phyloP scores from a whole-genome alignment of 2,329 filamentous ascomycete species.

The Trichoderma arundinaceum region DNA sequence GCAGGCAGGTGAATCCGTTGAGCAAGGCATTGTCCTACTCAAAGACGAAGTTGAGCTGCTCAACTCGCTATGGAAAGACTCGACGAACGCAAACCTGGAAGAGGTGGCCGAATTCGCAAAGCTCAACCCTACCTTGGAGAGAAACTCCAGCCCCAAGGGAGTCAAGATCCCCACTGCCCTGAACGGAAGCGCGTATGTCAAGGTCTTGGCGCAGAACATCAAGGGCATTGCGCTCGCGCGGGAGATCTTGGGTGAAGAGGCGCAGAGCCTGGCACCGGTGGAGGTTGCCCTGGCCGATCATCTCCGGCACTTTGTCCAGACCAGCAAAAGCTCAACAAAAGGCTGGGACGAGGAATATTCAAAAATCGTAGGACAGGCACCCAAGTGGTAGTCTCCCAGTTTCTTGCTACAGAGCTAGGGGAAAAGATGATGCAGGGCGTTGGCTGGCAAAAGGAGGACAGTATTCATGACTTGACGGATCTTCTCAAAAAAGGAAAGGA shows the following conservation, averaged over 20 bases:
- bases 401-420: no score
- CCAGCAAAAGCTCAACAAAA: constrained; percentile 28
- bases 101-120: constrained; percentile 37
- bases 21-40: constrained; percentile 38
- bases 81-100: constrained; percentile 34
- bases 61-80: constrained; percentile 39
- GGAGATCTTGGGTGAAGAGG: constrained; percentile 46
- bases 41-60: constrained; percentile 42
- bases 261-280: constrained; percentile 46
- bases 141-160: constrained; percentile 26
- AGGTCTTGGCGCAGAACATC: constrained; percentile 42
- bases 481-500: neutral
- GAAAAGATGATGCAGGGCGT: no score
- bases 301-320: constrained; percentile 42
- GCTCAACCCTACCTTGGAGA: constrained; percentile 36
- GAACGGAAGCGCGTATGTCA: constrained; percentile 40
- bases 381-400: constrained; percentile 37
- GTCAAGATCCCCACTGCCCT: constrained; percentile 33
- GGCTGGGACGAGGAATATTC: constrained; percentile 40
- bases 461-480: no score
- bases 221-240: constrained; percentile 54
- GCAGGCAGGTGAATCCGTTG: constrained; percentile 35
- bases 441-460: no score
- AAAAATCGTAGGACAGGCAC: constrained; percentile 39
- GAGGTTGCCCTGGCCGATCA: constrained; percentile 47